Conservation (phyloP, 2,329 filamentous ascomycete genomes). For the Periconia sp. region DNA sequence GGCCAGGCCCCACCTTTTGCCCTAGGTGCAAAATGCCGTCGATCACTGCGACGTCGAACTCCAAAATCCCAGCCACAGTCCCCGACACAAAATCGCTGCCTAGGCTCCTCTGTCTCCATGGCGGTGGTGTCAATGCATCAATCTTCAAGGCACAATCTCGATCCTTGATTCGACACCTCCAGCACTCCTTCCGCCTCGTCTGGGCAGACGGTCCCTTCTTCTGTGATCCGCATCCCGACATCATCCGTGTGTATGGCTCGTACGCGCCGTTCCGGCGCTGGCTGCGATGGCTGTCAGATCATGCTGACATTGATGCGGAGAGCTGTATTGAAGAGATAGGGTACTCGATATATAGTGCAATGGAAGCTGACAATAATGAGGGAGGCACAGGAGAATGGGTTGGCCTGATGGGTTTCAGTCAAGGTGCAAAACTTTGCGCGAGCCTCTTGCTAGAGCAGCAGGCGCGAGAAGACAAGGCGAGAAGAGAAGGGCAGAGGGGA, state of each 20-base stretch:
- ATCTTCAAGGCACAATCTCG: conserved; percentile 75
- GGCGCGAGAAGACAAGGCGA: conserved; percentile 48
- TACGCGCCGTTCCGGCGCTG: conserved; percentile 69
- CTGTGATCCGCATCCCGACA: conserved; percentile 66
- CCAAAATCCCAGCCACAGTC: conserved; percentile 30
- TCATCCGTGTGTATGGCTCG: conserved; percentile 69
- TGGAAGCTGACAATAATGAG: conserved; percentile 51
- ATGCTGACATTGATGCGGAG: conserved; percentile 60
- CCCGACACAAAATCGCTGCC: conserved; percentile 52
- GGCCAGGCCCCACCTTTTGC: no score
- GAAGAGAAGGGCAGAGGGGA: conserved; percentile 26
- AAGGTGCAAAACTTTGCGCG: conserved; percentile 56
- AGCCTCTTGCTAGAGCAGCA: conserved; percentile 65
- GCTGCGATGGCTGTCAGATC: conserved; percentile 68
- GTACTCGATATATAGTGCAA: conserved; percentile 53
- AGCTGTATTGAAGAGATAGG: conserved; percentile 54
- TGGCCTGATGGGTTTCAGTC: conserved; percentile 57
- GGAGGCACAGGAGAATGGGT: conserved; percentile 55
- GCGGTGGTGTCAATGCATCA: conserved; percentile 74
- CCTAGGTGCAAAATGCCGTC: background rate
- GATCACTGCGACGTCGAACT: conserved; percentile 10
- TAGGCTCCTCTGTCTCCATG: conserved; percentile 81
- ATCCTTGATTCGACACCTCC: conserved; percentile 57
- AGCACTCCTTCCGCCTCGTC: conserved; percentile 69
- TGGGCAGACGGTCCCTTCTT: conserved; percentile 74